A percentile compares a stretch with the other conserved stretches of the same genome.
Evolutionary conservation across 805 yeast species (phyloP).

Genomic region (Groenewaldozyma salmanticensis): DNA sequence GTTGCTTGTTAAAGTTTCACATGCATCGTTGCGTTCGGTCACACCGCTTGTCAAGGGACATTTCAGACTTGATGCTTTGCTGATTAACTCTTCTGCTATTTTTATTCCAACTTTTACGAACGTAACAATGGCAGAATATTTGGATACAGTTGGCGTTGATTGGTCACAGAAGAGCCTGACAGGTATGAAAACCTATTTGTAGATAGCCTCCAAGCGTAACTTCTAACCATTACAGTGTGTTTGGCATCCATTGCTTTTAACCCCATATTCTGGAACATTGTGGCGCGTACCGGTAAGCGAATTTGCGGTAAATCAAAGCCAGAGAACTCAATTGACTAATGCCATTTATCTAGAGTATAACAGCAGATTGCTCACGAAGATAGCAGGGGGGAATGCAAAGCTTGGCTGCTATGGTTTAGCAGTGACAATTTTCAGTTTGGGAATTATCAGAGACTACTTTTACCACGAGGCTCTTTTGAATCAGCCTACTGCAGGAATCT

Average conservation of each 20-base stretch:
- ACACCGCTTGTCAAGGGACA: too few species aligned
- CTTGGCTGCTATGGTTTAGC: constrained; percentile 84
- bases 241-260: constrained; percentile 72
- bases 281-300: constrained; percentile 55
- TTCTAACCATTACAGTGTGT: constrained; percentile 38
- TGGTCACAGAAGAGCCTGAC: too few species aligned
- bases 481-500: constrained; percentile 58
- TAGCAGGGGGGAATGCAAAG: constrained; percentile 54
- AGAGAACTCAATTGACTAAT: neutral
- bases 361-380: constrained; percentile 63
- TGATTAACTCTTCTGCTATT: too few species aligned
- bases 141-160: too few species aligned
- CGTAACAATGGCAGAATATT: too few species aligned
- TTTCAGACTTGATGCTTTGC: too few species aligned
- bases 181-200: too few species aligned
- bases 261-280: constrained; percentile 92
- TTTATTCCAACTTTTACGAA: too few species aligned
- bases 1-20: too few species aligned
- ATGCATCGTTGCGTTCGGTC: too few species aligned
- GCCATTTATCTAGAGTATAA: constrained; percentile 14
- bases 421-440: constrained; percentile 70
- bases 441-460: constrained; percentile 69
- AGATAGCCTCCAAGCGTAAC: too few species aligned
- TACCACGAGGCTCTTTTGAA: constrained; percentile 56
- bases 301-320: neutral